Conservation (phyloP, 306 rosid genomes). For the Canavalia gladiata region DNA sequence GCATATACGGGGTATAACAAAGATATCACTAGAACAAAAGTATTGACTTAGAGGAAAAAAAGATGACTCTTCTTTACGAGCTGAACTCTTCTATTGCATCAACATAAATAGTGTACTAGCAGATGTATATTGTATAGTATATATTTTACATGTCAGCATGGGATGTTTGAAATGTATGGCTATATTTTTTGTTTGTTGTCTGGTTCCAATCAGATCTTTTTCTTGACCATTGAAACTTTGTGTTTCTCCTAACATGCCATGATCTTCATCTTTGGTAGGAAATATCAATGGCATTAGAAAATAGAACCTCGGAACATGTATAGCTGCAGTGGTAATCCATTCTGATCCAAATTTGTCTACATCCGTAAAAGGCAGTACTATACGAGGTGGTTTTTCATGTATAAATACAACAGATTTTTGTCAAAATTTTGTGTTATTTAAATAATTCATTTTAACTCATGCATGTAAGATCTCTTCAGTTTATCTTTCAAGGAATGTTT, state of each 20-base stretch:
- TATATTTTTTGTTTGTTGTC: not conserved
- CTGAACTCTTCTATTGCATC: not conserved
- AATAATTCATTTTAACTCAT: conserved; percentile 4
- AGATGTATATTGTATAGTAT: not conserved
- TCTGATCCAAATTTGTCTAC: conserved; percentile 17
- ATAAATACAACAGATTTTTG: conserved; percentile 17
- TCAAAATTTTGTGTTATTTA: not conserved
- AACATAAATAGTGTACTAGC: not conserved
- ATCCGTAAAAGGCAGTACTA: conserved; percentile 8
- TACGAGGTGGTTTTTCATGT: conserved; percentile 32
- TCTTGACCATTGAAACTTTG: not conserved
- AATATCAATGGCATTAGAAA: conserved; percentile 71
- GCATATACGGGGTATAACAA: not conserved
- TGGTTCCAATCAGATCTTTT: not conserved
- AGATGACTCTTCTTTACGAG: conserved; percentile 6
- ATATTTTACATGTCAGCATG: not conserved
- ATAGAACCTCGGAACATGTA: conserved; percentile 49
- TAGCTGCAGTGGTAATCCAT: conserved; percentile 39
- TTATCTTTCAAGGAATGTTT: not conserved
- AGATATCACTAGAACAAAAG: not conserved
- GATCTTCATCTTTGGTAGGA: conserved; percentile 62
- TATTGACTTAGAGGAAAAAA: not conserved
- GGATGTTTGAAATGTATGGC: not conserved
- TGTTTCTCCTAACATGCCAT: conserved; percentile 25
- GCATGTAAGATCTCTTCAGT: not conserved